Evolutionary conservation across 2,329 filamentous ascomycete genomes (phyloP), one percentile per base, ranked within the genome.

Genomic region (Nigrospora sphaerica): DNA sequence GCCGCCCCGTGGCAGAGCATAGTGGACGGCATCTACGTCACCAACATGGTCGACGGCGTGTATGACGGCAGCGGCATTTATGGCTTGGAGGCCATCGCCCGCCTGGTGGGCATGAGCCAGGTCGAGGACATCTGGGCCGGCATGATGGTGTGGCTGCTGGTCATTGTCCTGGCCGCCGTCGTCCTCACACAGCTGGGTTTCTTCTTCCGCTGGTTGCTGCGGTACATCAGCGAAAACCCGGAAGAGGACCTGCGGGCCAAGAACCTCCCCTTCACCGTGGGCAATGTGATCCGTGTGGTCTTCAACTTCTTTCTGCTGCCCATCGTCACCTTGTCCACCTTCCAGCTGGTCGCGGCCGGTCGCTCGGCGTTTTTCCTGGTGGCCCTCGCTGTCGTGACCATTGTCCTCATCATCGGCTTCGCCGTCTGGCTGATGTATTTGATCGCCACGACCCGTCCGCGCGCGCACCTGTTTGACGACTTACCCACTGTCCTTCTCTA

Each of bases 241-340:
- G 86, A 95, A 63, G 88, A 95, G 64, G 93, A 97, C 59, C 73
- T 96, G 46, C 85, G 89, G 13, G 80, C 86, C 50, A 97, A 96
- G 70, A 96, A 97, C 59, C 73, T 93, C 59, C 90, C 93, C 6
- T 96, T 98, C 63, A 85, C 84, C 2, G 59, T 86, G 35, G 88
- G 87, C 46, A 90, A 87, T 59, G 70, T 88, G 44, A 77, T 97
- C 54, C 86, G 93, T 49, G 80, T 97, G 54, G 81, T 95, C 45
- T 92, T 95, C 75, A 95, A 92, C 70, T 97, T 86, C 68, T 91
- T 97, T 60, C 73, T 97, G 45, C 72, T 97, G 28, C 93, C 93
- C 3, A 80, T 95, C 44, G 81, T 95, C 35, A 79, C 92, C 0
- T 66, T 97, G 19, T 95, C 92, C 6, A 82, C 93, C 55, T 98